A percentile compares a stretch with the other conserved stretches of the same genome.
These are phyloP conservation scores for Coniosporium tulheliwenetii DNA, from an alignment of 2,329 filamentous ascomycete genomes.

Conservation along the genomic window DNA sequence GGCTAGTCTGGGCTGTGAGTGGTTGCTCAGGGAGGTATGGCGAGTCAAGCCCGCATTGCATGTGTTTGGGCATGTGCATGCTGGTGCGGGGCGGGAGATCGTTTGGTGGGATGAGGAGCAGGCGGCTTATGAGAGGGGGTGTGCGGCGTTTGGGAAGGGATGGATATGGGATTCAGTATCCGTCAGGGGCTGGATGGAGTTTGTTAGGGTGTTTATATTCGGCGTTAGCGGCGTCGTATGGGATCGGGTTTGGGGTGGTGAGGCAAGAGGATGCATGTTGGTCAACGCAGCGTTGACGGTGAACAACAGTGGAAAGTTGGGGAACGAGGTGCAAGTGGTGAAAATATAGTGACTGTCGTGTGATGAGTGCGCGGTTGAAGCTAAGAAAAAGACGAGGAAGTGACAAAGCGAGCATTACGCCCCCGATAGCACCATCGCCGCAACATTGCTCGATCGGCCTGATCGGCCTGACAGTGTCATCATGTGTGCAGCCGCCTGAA, in stretches of 20 bases:
- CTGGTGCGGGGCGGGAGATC: constrained; percentile 51
- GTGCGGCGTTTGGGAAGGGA: constrained; percentile 22
- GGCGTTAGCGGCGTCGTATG: constrained; percentile 42
- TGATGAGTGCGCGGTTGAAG: no score
- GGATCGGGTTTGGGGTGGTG: constrained; percentile 42
- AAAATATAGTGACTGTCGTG: no score
- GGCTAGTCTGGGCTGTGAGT: constrained; percentile 51
- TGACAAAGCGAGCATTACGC: no score
- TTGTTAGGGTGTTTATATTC: constrained; percentile 33
- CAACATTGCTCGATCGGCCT: no score
- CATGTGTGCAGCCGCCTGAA: no score
- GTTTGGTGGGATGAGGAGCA: constrained; percentile 65
- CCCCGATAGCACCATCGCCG: no score
- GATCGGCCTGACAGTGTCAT: no score
- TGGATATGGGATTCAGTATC: constrained; percentile 21
- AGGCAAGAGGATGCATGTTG: constrained; percentile 34
- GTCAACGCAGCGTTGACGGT: constrained; percentile 45
- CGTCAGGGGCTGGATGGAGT: constrained; percentile 32
- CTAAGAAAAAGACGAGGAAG: no score
- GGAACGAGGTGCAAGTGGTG: constrained; percentile 24
- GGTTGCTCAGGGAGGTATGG: constrained; percentile 57
- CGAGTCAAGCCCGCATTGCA: constrained; percentile 60
- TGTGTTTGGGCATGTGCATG: constrained; percentile 77
- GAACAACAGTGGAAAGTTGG: constrained; percentile 30
- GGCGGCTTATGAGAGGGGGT: constrained; percentile 52